phyloP scores from a whole-genome alignment of 495 filamentous ascomycete species.

The Hypoxylon crocopeplum region DNA sequence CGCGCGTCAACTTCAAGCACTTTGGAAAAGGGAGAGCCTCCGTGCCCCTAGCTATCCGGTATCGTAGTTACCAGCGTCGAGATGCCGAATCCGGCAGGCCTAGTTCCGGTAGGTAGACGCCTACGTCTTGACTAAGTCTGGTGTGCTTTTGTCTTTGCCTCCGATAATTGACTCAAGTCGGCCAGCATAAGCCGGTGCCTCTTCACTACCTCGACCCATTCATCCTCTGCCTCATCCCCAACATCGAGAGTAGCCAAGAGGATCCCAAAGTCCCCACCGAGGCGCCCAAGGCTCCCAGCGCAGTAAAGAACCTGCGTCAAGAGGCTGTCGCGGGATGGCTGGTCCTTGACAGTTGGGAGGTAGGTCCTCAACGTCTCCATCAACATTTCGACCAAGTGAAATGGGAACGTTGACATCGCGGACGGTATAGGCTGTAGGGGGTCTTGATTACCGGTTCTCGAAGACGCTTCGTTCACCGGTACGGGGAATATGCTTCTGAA shows the following conservation, averaged over 20 bases:
- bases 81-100: no score
- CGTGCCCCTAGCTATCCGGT: no score
- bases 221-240: slow-evolving; percentile 63
- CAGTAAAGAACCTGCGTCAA: slow-evolving; percentile 96
- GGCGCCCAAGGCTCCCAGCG: slow-evolving; percentile 86
- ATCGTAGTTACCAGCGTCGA: no score
- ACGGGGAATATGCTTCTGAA: slow-evolving; percentile 87
- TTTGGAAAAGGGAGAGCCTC: no score
- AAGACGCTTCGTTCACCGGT: slow-evolving; percentile 37
- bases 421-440: slow-evolving; percentile 74
- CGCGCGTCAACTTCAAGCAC: no score
- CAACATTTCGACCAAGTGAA: slow-evolving; percentile 83
- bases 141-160: slow-evolving; percentile 40
- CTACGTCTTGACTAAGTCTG: slow-evolving; percentile 7
- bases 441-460: slow-evolving; percentile 50
- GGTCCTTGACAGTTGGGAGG: slow-evolving; percentile 83
- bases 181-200: slow-evolving; percentile 86
- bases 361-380: slow-evolving; percentile 79
- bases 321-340: slow-evolving; percentile 79
- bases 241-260: slow-evolving; percentile 74
- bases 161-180: slow-evolving; percentile 83
- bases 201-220: slow-evolving; percentile 92
- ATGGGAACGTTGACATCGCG: slow-evolving; percentile 81
- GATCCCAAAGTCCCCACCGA: slow-evolving; percentile 93
- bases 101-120: background rate